These are phyloP conservation scores for Coprinopsis strossmayeri DNA, from an alignment of 768 basidiomycete genomes.

Conservation along the genomic window DNA sequence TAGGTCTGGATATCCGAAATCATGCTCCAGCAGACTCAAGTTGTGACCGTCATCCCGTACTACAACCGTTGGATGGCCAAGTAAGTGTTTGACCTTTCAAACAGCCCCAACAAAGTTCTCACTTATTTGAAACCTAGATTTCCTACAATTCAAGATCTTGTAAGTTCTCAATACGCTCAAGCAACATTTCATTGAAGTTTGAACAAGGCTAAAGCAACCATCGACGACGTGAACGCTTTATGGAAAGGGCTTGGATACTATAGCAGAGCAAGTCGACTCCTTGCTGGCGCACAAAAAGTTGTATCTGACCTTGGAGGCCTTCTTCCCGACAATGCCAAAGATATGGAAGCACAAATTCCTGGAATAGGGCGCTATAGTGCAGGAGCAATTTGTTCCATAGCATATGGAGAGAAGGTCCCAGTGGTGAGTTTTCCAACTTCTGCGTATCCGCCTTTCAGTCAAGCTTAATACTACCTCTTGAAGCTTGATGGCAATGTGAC, in stretches of 20 bases:
- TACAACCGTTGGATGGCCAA: constrained; percentile 83
- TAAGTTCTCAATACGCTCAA: constrained; percentile 21
- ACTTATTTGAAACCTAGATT: constrained; percentile 43
- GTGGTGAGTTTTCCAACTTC: constrained; percentile 77
- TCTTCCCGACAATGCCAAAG: constrained; percentile 74
- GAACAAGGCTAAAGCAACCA: constrained; percentile 49
- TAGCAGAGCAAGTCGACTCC: constrained; percentile 74
- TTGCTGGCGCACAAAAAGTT: constrained; percentile 78
- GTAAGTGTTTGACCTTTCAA: constrained; percentile 32
- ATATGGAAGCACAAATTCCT: constrained; percentile 78
- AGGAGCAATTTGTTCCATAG: constrained; percentile 81
- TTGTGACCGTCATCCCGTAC: constrained; percentile 89
- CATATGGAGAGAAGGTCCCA: constrained; percentile 76
- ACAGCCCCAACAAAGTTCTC: constrained; percentile 6
- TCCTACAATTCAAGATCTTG: constrained; percentile 73
- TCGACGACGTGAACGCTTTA: constrained; percentile 80
- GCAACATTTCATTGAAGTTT: constrained; percentile 18
- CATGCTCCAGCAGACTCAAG: constrained; percentile 97
- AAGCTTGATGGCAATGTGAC: constrained; percentile 91
- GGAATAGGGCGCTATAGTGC: constrained; percentile 89
- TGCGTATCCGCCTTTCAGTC: too few relatives aligned
- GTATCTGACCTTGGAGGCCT: constrained; percentile 58
- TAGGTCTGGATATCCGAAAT: constrained; percentile 90
- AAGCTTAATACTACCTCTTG: constrained; percentile 3
- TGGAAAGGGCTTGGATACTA: constrained; percentile 96